These are phyloP conservation scores for Tuber microsphaerosporum DNA, from an alignment of 495 filamentous ascomycete genomes.

Conservation along the genomic window DNA sequence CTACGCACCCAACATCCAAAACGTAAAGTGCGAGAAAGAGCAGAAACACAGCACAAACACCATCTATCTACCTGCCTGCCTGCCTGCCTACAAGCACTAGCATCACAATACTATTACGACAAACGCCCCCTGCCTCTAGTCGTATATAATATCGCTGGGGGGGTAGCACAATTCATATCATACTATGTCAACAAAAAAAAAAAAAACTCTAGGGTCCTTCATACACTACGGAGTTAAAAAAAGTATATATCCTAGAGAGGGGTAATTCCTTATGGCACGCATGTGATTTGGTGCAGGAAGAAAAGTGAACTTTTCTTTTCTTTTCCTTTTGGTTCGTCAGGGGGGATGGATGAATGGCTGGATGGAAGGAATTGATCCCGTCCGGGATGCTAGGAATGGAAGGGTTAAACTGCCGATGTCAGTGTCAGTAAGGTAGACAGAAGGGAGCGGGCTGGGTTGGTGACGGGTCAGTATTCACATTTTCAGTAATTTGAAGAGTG, in stretches of 20 bases:
- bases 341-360: no score
- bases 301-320: background rate
- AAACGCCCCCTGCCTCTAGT: background rate
- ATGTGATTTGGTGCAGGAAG: background rate
- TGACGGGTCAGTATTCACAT: slow-evolving; percentile 3
- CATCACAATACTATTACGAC: background rate
- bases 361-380: background rate
- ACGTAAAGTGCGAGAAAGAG: background rate
- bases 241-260: background rate
- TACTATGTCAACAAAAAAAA: background rate
- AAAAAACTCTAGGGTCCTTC: background rate
- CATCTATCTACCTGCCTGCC: background rate
- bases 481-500: background rate
- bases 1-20: background rate
- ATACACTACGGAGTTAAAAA: background rate
- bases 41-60: background rate
- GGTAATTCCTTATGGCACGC: background rate
- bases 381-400: background rate
- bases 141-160: background rate
- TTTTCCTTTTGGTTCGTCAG: background rate
- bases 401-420: background rate
- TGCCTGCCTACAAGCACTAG: background rate
- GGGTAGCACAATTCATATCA: background rate
- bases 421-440: background rate
- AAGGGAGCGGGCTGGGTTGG: background rate